Percentiles rank a stretch among this genome's conserved stretches.
phyloP scores from a whole-genome alignment of 1,284 basidiomycete genomes.

The Vanrija humicola region DNA sequence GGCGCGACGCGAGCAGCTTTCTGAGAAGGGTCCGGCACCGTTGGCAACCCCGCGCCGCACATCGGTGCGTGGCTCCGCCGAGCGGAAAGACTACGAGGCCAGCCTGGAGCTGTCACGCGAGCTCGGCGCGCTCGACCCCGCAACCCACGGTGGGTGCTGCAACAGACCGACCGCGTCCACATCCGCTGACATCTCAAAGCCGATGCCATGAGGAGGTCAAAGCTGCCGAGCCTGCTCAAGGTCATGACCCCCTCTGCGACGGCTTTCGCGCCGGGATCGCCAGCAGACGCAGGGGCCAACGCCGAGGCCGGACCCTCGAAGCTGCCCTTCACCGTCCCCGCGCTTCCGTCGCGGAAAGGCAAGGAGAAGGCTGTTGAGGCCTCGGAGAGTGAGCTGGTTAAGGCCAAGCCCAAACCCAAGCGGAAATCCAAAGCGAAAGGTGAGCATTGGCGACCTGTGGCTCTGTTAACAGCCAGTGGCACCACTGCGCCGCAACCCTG shows the following conservation, averaged over 20 bases:
- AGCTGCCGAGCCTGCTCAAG: slow-evolving; percentile 21
- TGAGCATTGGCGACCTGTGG: neutral
- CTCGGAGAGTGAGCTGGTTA: neutral
- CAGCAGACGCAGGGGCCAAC: neutral
- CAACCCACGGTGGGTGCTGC: neutral
- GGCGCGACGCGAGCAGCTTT: too few relatives aligned
- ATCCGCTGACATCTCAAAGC: neutral
- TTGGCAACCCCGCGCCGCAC: too few relatives aligned
- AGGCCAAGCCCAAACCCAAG: neutral
- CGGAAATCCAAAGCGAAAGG: slow-evolving; percentile 1
- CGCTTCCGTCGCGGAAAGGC: slow-evolving; percentile 15
- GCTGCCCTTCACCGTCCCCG: too few relatives aligned
- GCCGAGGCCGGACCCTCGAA: neutral
- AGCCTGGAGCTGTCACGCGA: neutral
- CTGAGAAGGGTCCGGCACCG: too few relatives aligned
- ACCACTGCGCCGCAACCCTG: slow-evolving; percentile 61
- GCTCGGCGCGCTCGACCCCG: neutral
- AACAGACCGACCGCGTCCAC: too few relatives aligned
- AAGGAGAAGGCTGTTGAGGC: slow-evolving; percentile 22
- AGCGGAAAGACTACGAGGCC: neutral
- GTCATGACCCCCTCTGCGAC: slow-evolving; percentile 1
- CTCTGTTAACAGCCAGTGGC: neutral
- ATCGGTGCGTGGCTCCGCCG: neutral
- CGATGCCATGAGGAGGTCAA: slow-evolving; percentile 1
- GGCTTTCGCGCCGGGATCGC: too few relatives aligned